A percentile compares a stretch with the other conserved stretches of the same genome.
These are phyloP conservation scores for Pinguiococcus pyrenoidosus DNA, from an alignment of 108 stramenopile genomes.

Conservation along the genomic window DNA sequence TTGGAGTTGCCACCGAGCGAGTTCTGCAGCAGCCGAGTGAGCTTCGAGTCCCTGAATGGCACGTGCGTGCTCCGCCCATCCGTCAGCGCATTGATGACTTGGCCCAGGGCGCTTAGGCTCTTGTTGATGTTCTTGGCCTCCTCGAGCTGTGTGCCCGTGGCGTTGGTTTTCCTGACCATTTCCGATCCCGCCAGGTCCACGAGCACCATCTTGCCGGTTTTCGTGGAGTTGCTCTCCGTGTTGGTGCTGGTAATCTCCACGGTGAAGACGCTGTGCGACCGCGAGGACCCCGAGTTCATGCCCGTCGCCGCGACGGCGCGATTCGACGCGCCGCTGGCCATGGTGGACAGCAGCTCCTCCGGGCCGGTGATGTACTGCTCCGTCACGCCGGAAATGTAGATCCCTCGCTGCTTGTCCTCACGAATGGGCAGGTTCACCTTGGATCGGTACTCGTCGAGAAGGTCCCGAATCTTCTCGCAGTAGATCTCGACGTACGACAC, in stretches of 20 bases:
- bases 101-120: constrained; percentile 36
- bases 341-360: constrained; percentile 63
- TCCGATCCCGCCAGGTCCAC: constrained; percentile 46
- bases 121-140: constrained; percentile 40
- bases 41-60: constrained; percentile 47
- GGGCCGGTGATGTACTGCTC: constrained; percentile 51
- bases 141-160: constrained; percentile 7
- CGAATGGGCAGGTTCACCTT: constrained; percentile 10
- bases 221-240: too few relatives aligned
- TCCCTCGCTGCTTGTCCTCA: constrained; percentile 49
- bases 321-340: constrained; percentile 60
- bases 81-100: constrained; percentile 34
- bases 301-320: constrained; percentile 77
- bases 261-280: constrained; percentile 64
- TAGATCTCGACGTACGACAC: constrained; percentile 25
- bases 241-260: constrained; percentile 65
- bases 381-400: constrained; percentile 70
- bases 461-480: constrained; percentile 20
- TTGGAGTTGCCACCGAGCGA: constrained; percentile 42
- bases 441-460: constrained; percentile 12
- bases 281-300: constrained; percentile 61
- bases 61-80: constrained; percentile 26
- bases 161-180: constrained; percentile 11
- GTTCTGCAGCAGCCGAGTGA: constrained; percentile 46
- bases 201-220: constrained; percentile 29